A percentile compares a stretch with the other conserved stretches of the same genome.
Conservation (phyloP, 2,329 filamentous ascomycete genomes). For the Sporothrix protearum region DNA sequence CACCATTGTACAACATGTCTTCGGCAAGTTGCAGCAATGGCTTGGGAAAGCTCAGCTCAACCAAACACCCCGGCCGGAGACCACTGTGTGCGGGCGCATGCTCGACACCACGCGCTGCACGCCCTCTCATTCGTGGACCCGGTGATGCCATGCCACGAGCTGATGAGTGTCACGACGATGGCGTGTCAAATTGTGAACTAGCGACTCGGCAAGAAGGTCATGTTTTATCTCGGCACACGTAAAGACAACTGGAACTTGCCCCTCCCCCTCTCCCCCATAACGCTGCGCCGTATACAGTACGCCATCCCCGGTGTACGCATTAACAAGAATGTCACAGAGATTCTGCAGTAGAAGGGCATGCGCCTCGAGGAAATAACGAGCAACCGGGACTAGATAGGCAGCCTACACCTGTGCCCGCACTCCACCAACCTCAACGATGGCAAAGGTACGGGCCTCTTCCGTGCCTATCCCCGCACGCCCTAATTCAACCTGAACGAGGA, state of each 20-base stretch:
- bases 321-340: neutral
- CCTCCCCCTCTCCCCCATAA: no score
- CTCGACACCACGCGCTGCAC: neutral
- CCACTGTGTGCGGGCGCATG: neutral
- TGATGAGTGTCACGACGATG: constrained; percentile 1
- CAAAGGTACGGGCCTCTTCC: neutral
- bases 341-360: neutral
- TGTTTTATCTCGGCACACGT: neutral
- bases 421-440: neutral
- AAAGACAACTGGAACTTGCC: neutral
- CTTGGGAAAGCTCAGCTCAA: neutral
- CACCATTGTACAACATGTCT: neutral
- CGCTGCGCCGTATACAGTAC: neutral
- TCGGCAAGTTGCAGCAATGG: neutral
- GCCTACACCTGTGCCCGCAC: neutral
- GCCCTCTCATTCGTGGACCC: neutral
- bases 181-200: neutral
- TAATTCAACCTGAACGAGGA: neutral
- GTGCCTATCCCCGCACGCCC: neutral
- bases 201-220: neutral
- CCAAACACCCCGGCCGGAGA: neutral
- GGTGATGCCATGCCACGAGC: neutral
- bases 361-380: neutral
- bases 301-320: neutral
- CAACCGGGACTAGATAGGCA: neutral